phyloP scores from a whole-genome alignment of 2,329 filamentous ascomycete genomes.

The Pseudogymnoascus sp. region DNA sequence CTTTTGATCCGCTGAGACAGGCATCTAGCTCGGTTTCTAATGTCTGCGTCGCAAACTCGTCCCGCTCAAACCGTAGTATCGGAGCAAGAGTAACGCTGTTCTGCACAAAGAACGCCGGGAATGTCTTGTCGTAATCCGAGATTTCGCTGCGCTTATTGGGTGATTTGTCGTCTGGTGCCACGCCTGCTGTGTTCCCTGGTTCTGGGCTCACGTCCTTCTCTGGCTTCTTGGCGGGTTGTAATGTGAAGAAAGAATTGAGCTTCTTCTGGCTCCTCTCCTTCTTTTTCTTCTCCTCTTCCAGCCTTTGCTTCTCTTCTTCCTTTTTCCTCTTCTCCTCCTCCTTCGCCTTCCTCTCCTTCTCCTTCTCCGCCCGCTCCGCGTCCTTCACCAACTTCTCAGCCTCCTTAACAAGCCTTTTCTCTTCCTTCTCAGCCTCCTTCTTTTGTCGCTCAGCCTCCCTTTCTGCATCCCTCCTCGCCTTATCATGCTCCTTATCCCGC shows the following conservation, averaged over 20 bases:
- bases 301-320: conserved; percentile 33
- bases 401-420: conserved; percentile 29
- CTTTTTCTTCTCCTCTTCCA: conserved; percentile 37
- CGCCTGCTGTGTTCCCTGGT: not conserved
- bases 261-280: conserved; percentile 40
- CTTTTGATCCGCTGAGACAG: conserved; percentile 40
- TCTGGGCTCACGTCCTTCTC: conserved; percentile 20
- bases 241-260: conserved; percentile 23
- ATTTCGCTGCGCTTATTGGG: conserved; percentile 26
- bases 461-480: conserved; percentile 11
- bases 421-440: conserved; percentile 27
- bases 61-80: conserved; percentile 44
- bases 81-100: conserved; percentile 64
- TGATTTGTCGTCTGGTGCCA: conserved; percentile 15
- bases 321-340: conserved; percentile 32
- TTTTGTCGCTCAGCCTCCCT: conserved; percentile 26
- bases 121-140: conserved; percentile 59
- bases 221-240: conserved; percentile 12
- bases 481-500: conserved; percentile 21
- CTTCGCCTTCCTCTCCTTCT: conserved; percentile 28
- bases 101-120: conserved; percentile 75
- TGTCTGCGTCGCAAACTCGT: conserved; percentile 45
- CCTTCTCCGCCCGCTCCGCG: conserved; percentile 35
- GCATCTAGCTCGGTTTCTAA: conserved; percentile 47
- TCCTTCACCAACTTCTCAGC: conserved; percentile 37